Conservation (phyloP, 495 filamentous ascomycete genomes). For the Daldinia decipiens region DNA sequence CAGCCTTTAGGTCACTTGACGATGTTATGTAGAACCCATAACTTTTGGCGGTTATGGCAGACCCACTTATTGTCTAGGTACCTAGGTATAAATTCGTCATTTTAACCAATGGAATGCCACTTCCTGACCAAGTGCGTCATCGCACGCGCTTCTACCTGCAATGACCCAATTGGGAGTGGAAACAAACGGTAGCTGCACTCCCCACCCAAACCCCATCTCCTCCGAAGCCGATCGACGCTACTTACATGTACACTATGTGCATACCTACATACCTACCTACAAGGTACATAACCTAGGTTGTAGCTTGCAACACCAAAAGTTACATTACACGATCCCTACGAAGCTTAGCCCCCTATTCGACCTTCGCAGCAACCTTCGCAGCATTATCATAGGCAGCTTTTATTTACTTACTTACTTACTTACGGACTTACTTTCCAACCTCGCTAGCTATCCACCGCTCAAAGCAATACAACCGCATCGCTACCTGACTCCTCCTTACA, state of each 20-base stretch:
- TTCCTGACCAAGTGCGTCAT: conserved; percentile 32
- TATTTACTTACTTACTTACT: neutral
- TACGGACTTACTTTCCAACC: neutral
- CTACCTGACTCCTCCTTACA: neutral
- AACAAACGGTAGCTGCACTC: conserved; percentile 7
- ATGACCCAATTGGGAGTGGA: conserved; percentile 6
- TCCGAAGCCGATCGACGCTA: too few species aligned
- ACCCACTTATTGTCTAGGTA: conserved; percentile 6
- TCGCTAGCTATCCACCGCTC: neutral
- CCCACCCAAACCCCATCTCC: conserved; percentile 16
- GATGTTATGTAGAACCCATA: conserved; percentile 4
- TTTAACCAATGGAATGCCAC: conserved; percentile 18
- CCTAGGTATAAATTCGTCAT: conserved; percentile 3
- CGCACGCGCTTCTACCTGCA: conserved; percentile 11
- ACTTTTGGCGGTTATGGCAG: neutral
- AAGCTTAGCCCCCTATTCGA: too few species aligned
- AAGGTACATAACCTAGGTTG: too few species aligned
- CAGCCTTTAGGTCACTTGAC: conserved; percentile 3
- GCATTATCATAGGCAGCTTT: neutral
- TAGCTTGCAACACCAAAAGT: conserved; percentile 9
- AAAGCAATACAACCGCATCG: neutral
- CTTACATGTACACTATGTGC: too few species aligned
- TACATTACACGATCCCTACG: neutral
- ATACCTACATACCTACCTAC: too few species aligned
- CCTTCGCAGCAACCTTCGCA: neutral